A percentile compares a stretch with the other conserved stretches of the same genome.
These are phyloP conservation scores for Candida pseudofarinosa DNA, from an alignment of 805 yeast species.

Conservation along the genomic window DNA sequence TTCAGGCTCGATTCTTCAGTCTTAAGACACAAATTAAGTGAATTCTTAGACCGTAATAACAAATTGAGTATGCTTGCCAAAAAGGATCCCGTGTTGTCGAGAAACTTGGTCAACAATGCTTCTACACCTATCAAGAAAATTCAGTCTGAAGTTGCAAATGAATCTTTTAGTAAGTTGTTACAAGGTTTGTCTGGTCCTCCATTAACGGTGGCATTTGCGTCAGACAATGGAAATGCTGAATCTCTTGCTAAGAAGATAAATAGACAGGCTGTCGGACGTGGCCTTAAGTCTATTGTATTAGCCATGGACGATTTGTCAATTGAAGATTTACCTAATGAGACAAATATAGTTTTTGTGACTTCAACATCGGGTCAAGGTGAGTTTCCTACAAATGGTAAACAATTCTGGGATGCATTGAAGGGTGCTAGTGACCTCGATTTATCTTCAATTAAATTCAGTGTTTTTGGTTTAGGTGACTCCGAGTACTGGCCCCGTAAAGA, in stretches of 20 bases:
- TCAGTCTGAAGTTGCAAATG: conserved; percentile 67
- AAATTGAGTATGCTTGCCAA: conserved; percentile 71
- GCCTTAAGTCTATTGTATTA: conserved; percentile 60
- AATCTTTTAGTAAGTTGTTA: conserved; percentile 69
- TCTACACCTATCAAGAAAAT: conserved; percentile 51
- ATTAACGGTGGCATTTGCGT: conserved; percentile 76
- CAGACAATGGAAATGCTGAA: conserved; percentile 90
- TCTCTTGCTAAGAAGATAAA: conserved; percentile 73
- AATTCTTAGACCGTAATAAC: conserved; percentile 86
- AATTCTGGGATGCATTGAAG: conserved; percentile 70
- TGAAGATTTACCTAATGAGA: conserved; percentile 70
- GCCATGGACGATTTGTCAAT: conserved; percentile 70
- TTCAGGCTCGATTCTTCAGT: conserved; percentile 84
- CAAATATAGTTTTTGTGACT: conserved; percentile 62
- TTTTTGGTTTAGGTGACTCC: conserved; percentile 78
- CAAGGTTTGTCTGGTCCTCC: conserved; percentile 94
- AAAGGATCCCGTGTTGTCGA: conserved; percentile 69
- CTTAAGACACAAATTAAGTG: conserved; percentile 69
- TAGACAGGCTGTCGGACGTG: conserved; percentile 76
- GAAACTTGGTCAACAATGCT: conserved; percentile 64
- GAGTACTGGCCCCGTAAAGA: conserved; percentile 97
- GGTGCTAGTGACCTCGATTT: conserved; percentile 60
- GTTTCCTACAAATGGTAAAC: conserved; percentile 78
- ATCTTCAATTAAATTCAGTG: conserved; percentile 52
- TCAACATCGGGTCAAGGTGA: conserved; percentile 88